Evolutionary conservation across 441 rosid species (phyloP), one percentile per base, ranked within the genome.

Genomic region (Corymbia calophylla): DNA sequence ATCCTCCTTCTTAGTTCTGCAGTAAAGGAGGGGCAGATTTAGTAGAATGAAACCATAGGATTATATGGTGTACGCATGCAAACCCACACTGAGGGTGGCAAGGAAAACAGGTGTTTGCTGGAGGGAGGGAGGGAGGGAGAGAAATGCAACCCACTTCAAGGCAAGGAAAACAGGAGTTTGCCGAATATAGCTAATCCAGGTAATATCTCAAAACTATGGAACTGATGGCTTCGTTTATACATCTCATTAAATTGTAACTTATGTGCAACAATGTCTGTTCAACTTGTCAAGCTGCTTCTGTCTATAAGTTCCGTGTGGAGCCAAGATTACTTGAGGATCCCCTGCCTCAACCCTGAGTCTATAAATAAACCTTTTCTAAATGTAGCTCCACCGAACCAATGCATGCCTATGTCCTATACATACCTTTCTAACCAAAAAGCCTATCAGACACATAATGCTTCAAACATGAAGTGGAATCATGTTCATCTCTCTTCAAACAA

Each of bases 1-100:
- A 93, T 94, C 90, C 93, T 95, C 94, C 95, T 94, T 93, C 92
- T 94, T 91, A 95, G 92, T 82, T 93, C 99, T 98, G 89, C 94
- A 12, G 87, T 39, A 80, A 80, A 87, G 51, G 44, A n/a, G 31
- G 90, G 80, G 89, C 54, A 54, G 54, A 55, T 49, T 86, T 51
- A 39, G 44, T 39, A 18, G 68, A 44, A 21, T 70, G 25, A 73
- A 73, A 47, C 84, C 84, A 73, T 39, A 39, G 29, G n/a, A 39
- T 73, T 39, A 73, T 10, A 39, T 13, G n/a, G 51, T 6, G 84
- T 6, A 68, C 51, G 3, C 9, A 39, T 6, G n/a, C 29, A 73
- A 73, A 58, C 6, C 64, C 64, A 58, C 64, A 23, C n/a, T 58
- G n/a, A 58, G 64, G 64, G 62, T 21, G 62, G 29, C 39, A 3